These are phyloP conservation scores for Hermanozyma aechmeae DNA, from an alignment of 805 yeast genomes.

Conservation along the genomic window DNA sequence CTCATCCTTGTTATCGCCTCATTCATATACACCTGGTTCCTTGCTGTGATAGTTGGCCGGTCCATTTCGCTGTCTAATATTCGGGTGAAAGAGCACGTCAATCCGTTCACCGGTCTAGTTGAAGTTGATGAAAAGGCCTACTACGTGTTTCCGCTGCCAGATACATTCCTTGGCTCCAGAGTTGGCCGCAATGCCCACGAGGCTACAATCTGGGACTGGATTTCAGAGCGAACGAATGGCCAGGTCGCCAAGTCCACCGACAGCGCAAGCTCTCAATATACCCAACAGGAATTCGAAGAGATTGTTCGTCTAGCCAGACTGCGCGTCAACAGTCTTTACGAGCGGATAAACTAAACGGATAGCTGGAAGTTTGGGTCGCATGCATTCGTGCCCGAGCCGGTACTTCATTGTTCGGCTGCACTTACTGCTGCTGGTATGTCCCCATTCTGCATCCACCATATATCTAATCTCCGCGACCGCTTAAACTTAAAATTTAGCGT, in stretches of 20 bases:
- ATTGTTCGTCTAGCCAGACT: constrained; percentile 35
- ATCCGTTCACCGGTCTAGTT: background rate
- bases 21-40: constrained; percentile 4
- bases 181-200: constrained; percentile 1
- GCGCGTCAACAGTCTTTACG: constrained; percentile 25
- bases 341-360: no score
- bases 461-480: no score
- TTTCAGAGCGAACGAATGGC: constrained; percentile 3
- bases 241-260: background rate
- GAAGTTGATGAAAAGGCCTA: constrained; percentile 3
- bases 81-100: background rate
- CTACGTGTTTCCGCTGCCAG: constrained; percentile 6
- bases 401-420: no score
- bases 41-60: constrained; percentile 1
- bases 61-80: background rate
- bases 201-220: constrained; percentile 11
- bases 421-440: no score
- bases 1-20: constrained; percentile 3
- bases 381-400: no score
- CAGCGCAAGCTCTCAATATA: no score
- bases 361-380: no score
- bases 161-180: constrained; percentile 4
- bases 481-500: no score
- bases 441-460: no score
- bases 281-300: constrained; percentile 38